Evolutionary conservation across 495 filamentous ascomycete species (phyloP).

Genomic region (Oleoguttula mirabilis): DNA sequence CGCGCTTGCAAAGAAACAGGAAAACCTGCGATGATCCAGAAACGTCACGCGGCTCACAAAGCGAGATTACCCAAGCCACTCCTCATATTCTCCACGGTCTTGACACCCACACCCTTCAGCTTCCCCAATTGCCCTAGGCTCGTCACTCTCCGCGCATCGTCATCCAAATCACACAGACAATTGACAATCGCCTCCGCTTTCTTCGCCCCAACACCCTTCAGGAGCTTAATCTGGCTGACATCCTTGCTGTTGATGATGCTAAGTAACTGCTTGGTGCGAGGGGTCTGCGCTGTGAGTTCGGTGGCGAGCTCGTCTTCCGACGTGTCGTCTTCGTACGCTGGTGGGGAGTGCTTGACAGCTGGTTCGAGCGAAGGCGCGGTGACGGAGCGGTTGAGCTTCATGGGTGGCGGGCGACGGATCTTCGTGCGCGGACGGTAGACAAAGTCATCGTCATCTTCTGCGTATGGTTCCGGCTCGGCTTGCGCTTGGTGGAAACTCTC

Average conservation of each 20-base stretch:
- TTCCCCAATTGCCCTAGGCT: slow-evolving; percentile 41
- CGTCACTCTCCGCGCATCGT: slow-evolving; percentile 32
- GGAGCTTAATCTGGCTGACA: slow-evolving; percentile 46
- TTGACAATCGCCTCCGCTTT: slow-evolving; percentile 52
- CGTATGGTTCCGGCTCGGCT: slow-evolving; percentile 4
- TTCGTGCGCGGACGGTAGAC: slow-evolving; percentile 36
- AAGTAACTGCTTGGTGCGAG: slow-evolving; percentile 58
- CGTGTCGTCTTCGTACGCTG: background rate
- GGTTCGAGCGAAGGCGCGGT: slow-evolving; percentile 20
- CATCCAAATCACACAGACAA: slow-evolving; percentile 38
- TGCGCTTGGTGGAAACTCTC: slow-evolving; percentile 29
- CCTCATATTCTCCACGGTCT: slow-evolving; percentile 44
- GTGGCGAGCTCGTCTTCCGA: slow-evolving; percentile 16
- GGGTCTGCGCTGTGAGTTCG: slow-evolving; percentile 36
- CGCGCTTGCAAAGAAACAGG: no score
- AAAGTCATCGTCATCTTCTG: slow-evolving; percentile 25
- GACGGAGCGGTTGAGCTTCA: slow-evolving; percentile 14
- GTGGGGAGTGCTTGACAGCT: slow-evolving; percentile 11
- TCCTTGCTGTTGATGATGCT: slow-evolving; percentile 81
- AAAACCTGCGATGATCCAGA: no score
- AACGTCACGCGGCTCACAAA: no score
- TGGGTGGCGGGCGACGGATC: slow-evolving; percentile 21
- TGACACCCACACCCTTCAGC: slow-evolving; percentile 48
- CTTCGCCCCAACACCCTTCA: slow-evolving; percentile 62
- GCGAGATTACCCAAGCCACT: slow-evolving; percentile 16